A percentile compares a stretch with the other conserved stretches of the same genome.
Conservation (phyloP, 1,139 yeast species). For the Saccharomyces hybrid region DNA sequence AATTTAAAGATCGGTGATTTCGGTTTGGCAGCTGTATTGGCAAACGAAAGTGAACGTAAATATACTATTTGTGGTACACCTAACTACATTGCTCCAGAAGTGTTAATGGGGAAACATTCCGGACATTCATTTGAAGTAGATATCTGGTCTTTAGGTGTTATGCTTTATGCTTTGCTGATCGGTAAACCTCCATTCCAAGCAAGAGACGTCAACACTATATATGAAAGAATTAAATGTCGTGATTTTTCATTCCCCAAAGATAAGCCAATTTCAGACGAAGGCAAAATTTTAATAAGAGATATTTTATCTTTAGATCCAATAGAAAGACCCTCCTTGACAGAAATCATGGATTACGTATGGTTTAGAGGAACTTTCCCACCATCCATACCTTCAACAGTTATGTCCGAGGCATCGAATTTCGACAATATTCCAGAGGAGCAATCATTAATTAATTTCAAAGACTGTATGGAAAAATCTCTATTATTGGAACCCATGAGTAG, state of each 20-base stretch:
- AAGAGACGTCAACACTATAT: slow-evolving; percentile 86
- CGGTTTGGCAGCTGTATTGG: slow-evolving; percentile 87
- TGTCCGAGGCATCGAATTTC: slow-evolving; percentile 56
- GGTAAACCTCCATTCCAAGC: slow-evolving; percentile 98
- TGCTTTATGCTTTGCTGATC: slow-evolving; percentile 80
- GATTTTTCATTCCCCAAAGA: slow-evolving; percentile 78
- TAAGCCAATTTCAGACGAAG: slow-evolving; percentile 61
- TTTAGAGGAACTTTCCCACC: slow-evolving; percentile 82
- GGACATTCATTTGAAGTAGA: slow-evolving; percentile 95
- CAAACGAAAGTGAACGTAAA: slow-evolving; percentile 62
- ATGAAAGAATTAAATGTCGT: slow-evolving; percentile 80
- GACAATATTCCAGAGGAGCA: slow-evolving; percentile 46
- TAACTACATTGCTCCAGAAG: slow-evolving; percentile 96
- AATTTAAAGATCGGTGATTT: slow-evolving; percentile 92
- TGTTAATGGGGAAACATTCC: slow-evolving; percentile 73
- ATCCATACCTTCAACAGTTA: slow-evolving; percentile 53
- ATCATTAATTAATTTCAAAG: slow-evolving; percentile 62
- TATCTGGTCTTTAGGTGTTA: slow-evolving; percentile 94
- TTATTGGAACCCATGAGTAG: slow-evolving; percentile 41
- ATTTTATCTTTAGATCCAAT: slow-evolving; percentile 72
- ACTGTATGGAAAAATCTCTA: slow-evolving; percentile 59
- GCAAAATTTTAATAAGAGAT: slow-evolving; percentile 61
- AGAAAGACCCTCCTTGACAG: slow-evolving; percentile 72
- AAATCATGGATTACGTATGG: slow-evolving; percentile 76
- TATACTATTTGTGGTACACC: slow-evolving; percentile 97